A percentile compares a stretch with the other conserved stretches of the same genome.
Evolutionary conservation across 345 rosid species (phyloP).

Genomic region (Eucalyptus regnans): DNA sequence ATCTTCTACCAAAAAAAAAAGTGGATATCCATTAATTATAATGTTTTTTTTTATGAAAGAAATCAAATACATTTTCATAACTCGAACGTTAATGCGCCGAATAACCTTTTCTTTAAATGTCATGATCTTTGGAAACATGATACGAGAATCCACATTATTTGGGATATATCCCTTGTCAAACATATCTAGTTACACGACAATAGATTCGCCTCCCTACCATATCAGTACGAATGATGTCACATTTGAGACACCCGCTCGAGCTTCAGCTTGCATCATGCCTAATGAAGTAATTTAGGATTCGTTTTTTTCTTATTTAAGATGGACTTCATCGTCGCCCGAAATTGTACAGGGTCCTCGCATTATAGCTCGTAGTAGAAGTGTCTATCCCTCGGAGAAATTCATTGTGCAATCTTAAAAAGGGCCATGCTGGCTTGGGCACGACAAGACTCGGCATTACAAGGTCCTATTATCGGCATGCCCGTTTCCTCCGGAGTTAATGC

Average conservation of each 20-base stretch:
- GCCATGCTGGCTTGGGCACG: neutral
- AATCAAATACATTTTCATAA: neutral
- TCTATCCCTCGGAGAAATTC: neutral
- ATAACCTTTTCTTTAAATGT: neutral
- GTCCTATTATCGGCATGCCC: neutral
- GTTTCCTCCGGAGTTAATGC: neutral
- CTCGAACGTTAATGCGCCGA: neutral
- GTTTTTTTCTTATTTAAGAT: neutral
- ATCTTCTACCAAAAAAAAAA: no score
- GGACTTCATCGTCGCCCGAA: neutral
- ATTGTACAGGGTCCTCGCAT: neutral
- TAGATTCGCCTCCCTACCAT: neutral
- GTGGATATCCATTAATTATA: neutral
- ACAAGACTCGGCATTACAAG: neutral
- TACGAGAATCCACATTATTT: neutral
- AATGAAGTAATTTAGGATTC: no score
- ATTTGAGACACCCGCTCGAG: neutral
- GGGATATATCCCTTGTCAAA: neutral
- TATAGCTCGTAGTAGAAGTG: neutral
- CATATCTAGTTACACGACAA: neutral
- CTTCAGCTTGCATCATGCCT: no score
- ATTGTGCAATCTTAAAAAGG: neutral
- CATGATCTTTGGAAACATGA: neutral
- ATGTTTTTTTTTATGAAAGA: neutral
- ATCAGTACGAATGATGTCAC: neutral